These are phyloP conservation scores for Stenogyne calaminthoides DNA, from an alignment of 305 asterid species.

Conservation along the genomic window DNA sequence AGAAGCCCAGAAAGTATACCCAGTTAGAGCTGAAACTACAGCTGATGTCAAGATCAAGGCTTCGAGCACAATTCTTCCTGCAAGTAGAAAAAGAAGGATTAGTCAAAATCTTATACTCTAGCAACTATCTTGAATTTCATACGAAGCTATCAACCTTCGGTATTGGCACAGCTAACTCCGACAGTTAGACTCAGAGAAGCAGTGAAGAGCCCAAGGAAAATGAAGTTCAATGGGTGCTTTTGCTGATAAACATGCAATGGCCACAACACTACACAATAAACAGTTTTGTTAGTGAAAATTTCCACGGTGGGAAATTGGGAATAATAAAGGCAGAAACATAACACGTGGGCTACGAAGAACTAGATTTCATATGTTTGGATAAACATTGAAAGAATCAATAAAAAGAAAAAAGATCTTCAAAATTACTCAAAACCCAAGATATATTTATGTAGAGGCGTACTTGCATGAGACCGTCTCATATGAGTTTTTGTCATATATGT, in stretches of 20 bases:
- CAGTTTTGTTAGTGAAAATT: conserved; percentile 18
- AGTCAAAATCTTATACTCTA: neutral
- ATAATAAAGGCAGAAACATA: neutral
- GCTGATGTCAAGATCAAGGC: conserved; percentile 88
- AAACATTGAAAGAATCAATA: neutral
- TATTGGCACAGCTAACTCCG: conserved; percentile 87
- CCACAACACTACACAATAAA: conserved; percentile 68
- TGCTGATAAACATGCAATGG: conserved; percentile 85
- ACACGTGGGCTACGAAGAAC: neutral
- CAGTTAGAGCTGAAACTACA: conserved; percentile 84
- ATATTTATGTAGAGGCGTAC: no score
- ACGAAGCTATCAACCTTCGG: conserved; percentile 63
- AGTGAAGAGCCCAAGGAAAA: conserved; percentile 93
- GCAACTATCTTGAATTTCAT: conserved; percentile 6
- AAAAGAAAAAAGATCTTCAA: neutral
- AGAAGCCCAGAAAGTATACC: conserved; percentile 98
- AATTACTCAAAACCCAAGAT: neutral
- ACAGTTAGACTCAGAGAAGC: conserved; percentile 79
- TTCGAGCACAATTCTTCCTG: conserved; percentile 90
- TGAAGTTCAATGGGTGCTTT: conserved; percentile 85
- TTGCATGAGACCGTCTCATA: no score
- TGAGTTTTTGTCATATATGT: neutral
- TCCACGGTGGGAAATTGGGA: neutral
- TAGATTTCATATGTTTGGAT: neutral
- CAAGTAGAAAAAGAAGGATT: conserved; percentile 20